Evolutionary conservation across 192 early-diverging fungal species (phyloP).

Genomic region (Phlyctochytrium planicorne): DNA sequence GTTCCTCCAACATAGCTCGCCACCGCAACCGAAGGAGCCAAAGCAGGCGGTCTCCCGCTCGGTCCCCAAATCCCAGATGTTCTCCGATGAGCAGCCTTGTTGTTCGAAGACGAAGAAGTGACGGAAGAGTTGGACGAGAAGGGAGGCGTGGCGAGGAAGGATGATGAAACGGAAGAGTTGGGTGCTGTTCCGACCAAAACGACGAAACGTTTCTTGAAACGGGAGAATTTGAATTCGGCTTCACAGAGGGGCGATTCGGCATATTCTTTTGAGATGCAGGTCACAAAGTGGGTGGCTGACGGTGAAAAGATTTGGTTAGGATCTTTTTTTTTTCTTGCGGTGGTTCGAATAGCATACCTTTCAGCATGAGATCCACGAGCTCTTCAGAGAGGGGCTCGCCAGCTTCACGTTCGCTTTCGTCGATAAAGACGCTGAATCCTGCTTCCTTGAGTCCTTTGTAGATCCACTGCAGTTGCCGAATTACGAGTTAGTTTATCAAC

Average conservation of each 20-base stretch:
- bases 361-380: constrained; percentile 7
- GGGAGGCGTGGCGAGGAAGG: too few species aligned
- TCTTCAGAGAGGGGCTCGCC: constrained; percentile 10
- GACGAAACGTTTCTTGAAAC: constrained; percentile 2
- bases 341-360: not conserved
- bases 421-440: constrained; percentile 10
- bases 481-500: too few species aligned
- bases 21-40: not conserved
- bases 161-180: not conserved
- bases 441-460: constrained; percentile 9
- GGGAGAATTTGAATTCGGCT: constrained; percentile 9
- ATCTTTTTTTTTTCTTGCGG: not conserved
- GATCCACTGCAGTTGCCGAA: too few species aligned
- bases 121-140: not conserved
- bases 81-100: not conserved
- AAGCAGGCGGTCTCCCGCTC: not conserved
- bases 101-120: not conserved
- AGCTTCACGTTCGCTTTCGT: constrained; percentile 12
- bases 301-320: not conserved
- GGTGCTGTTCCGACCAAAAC: not conserved
- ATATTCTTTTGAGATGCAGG: constrained; percentile 6
- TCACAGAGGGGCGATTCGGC: not conserved
- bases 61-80: not conserved
- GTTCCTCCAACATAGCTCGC: not conserved
- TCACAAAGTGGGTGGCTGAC: constrained; percentile 5